Evolutionary conservation across 805 yeast species (phyloP).

Genomic region (Saccharomycopsis sp.): DNA sequence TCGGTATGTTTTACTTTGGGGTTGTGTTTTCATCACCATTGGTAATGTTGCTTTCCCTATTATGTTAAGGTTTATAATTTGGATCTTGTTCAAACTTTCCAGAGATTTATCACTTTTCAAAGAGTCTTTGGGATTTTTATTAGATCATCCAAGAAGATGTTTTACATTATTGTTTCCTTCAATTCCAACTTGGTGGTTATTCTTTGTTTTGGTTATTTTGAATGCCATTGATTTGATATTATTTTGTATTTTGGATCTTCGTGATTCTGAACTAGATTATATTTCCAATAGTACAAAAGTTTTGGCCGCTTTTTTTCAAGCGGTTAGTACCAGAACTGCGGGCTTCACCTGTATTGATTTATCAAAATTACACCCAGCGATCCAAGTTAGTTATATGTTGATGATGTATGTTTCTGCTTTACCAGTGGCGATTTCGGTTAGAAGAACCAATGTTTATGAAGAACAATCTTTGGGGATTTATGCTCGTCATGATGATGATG

Average conservation of each 20-base stretch:
- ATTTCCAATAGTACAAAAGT: conserved; percentile 61
- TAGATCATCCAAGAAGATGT: conserved; percentile 96
- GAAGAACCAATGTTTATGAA: conserved; percentile 96
- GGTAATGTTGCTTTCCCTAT: conserved; percentile 97
- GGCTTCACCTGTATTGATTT: conserved; percentile 75
- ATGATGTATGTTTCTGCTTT: conserved; percentile 98
- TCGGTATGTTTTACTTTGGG: conserved; percentile 52
- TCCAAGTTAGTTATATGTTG: conserved; percentile 84
- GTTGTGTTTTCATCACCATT: conserved; percentile 64
- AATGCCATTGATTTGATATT: conserved; percentile 73
- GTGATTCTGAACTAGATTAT: conserved; percentile 37
- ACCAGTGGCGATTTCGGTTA: conserved; percentile 91
- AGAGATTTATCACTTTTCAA: conserved; percentile 50
- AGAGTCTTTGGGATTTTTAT: conserved; percentile 75
- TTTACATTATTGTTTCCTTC: conserved; percentile 88
- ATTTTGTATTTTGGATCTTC: conserved; percentile 68
- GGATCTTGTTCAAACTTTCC: conserved; percentile 59
- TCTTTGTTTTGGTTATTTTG: conserved; percentile 58
- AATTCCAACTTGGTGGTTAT: conserved; percentile 91
- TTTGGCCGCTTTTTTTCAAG: conserved; percentile 80
- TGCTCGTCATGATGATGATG: conserved; percentile 21
- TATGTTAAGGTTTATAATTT: conserved; percentile 66
- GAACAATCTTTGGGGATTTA: conserved; percentile 96
- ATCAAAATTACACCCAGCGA: conserved; percentile 70
- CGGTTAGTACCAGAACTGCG: conserved; percentile 88